Base-by-base conservation (phyloP, 2,329 filamentous ascomycete species). In the Aspergillus cejpii region DNA sequence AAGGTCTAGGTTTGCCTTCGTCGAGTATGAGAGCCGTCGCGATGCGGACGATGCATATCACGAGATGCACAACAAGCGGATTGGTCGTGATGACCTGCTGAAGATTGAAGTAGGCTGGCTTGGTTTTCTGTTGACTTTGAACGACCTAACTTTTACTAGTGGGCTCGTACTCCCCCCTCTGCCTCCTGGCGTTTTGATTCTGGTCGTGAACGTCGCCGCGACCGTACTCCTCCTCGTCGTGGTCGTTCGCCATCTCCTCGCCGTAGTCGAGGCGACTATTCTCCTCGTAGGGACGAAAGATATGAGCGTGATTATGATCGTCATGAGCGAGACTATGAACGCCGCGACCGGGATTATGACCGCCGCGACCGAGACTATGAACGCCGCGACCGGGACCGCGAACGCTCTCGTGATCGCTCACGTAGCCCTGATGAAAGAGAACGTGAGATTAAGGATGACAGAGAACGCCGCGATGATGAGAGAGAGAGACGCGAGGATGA, bases 41-140 rank as follows among this genome's bases (percentile, higher is more conserved):
- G 92, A 98, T 76, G 90, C 92, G 53, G 92, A 98, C 69, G 92
- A 98, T 74, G 92, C 92, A 38, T 98, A 98, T 68, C 88, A 98
- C 69, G 92, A 98, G 74, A 98, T 98, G 92, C 92, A 98, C 67
- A 97, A 97, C 77, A 96, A 96, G 81, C 88, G 91, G 56, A 89
- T 98, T 59, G 90, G 89, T 38, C 85, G 91, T 52, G 92, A 98
- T 65, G 92, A 98, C 62, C 74, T 95, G 48, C 68, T 98, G 73
- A 98, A 98, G 76, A 97, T 98, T 56, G 92, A 98, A 80, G 92
- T 95, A 73, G 57, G 79, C 48, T n/a, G n/a, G 33, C 12, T 40
- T 27, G 24, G 37, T 41, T 17, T 12, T 21, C 33, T 15, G 15
- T 44, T 37, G 29, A 23, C 23, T n/a, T 29, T 23, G 37, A 23